Evolutionary conservation across 352 stramenopile genomes (phyloP).

Genomic region (Globisporangium nodosum): DNA sequence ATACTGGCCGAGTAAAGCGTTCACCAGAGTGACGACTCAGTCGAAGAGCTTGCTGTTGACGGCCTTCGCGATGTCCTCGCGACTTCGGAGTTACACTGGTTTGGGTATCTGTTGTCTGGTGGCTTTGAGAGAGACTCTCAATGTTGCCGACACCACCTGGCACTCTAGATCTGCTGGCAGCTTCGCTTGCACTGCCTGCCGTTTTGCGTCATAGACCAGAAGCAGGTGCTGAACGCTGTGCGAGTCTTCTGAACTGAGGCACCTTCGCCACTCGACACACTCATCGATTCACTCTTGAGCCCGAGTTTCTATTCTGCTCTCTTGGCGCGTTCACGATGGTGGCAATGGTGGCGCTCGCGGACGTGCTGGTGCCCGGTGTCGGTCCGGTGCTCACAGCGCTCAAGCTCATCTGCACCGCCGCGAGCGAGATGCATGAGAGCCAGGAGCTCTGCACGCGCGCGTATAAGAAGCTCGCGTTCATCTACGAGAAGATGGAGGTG

Average conservation of each 20-base stretch:
- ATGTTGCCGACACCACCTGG: no score
- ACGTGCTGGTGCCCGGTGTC: no score
- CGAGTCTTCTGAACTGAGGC: no score
- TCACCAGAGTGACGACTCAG: constrained; percentile 91
- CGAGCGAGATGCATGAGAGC: neutral
- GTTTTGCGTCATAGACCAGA: no score
- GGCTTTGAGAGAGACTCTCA: constrained; percentile 37
- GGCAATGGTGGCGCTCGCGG: no score
- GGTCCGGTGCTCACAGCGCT: neutral
- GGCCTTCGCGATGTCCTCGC: constrained; percentile 92
- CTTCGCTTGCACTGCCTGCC: no score
- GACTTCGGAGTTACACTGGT: constrained; percentile 91
- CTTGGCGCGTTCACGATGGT: no score
- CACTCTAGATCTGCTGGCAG: no score
- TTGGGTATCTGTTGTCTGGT: constrained; percentile 91
- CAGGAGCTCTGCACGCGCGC: neutral
- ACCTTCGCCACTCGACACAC: no score
- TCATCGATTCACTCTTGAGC: no score
- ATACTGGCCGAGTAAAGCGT: constrained; percentile 80
- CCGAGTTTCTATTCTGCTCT: no score
- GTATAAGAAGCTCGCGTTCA: neutral
- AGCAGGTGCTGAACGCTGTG: no score
- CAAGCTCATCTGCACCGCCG: neutral
- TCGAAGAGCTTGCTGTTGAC: constrained; percentile 92
- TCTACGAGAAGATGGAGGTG: neutral